phyloP scores from a whole-genome alignment of 805 yeast species.

The Hemisphaericaspora nanyangensis region DNA sequence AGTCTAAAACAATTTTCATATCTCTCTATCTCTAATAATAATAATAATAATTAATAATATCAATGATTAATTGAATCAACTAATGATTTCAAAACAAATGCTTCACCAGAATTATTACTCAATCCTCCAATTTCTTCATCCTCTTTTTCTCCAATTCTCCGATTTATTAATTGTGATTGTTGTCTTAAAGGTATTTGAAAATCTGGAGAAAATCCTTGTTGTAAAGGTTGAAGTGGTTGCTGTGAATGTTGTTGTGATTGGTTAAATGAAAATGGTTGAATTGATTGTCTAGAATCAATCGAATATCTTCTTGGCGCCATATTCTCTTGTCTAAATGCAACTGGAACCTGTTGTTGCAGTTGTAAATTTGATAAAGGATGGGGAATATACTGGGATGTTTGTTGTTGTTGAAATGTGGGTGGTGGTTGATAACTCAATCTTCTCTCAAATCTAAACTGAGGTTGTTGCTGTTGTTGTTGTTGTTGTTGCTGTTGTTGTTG shows the following conservation, averaged over 20 bases:
- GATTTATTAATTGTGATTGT: not conserved
- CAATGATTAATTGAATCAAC: constrained; percentile 39
- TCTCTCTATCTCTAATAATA: too few species aligned
- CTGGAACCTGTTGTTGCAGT: constrained; percentile 2
- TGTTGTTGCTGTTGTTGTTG: constrained; percentile 1
- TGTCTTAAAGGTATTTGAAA: constrained; percentile 1
- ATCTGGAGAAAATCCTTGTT: constrained; percentile 5
- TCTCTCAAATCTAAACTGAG: constrained; percentile 2
- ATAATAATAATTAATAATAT: too few species aligned
- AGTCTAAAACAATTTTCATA: too few species aligned
- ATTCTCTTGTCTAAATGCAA: not conserved
- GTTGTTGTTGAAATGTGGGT: constrained; percentile 3
- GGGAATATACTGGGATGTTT: not conserved
- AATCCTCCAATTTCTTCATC: constrained; percentile 3
- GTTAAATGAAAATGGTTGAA: constrained; percentile 5
- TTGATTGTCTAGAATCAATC: constrained; percentile 1
- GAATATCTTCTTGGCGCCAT: constrained; percentile 4
- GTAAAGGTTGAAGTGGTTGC: not conserved
- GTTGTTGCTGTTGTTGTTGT: constrained; percentile 1
- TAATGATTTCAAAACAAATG: constrained; percentile 36
- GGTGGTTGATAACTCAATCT: constrained; percentile 4
- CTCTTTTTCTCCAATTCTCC: not conserved
- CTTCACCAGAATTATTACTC: constrained; percentile 9
- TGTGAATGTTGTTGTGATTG: constrained; percentile 4
- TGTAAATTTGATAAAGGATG: constrained; percentile 4